Base-by-base conservation (phyloP, 495 filamentous ascomycete genomes). In the Sphaerosporella brunnea region DNA sequence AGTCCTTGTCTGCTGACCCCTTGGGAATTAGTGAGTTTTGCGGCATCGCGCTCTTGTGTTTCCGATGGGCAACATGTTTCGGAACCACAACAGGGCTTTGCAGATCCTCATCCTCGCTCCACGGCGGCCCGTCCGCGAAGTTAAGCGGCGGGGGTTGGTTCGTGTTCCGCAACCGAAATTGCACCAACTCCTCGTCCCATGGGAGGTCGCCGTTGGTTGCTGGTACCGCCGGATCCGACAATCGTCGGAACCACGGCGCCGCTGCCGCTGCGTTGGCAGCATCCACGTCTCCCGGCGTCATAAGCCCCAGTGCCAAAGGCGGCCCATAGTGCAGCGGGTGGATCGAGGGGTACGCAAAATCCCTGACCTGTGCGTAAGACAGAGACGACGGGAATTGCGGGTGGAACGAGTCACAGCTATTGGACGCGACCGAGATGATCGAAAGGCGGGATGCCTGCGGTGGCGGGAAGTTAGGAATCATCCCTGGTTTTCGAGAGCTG, bases 301-400 rank as follows among this genome's bases (percentile, higher is more conserved):
- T 86, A 50, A 80, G 72, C 24, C 78, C 78, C 15, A 75, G 77
- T n/a, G 74, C 65, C 53, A 82, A 78, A 1, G 83, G 80, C 23
- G 90, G 86, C 20, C 90, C 90, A 69, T 96, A 95, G 69, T 95
- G 88, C 55, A 93, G 66, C 11, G 84, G 86, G 59, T 96, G 83
- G 16, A 69, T 69, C 11, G 73, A 53, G 4, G 84, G 77, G 56
- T 96, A 99, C 36, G 92, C 90, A 64, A 96, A 99, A 68, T 99
- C 90, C 53, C 92, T 81, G 25, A 99, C 87, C 5, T 80, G 70
- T 38, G 88, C 73, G 59, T 95, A 95, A 5, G 82, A 64, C n/a
- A 95, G 73, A 59, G 78, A 88, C 32, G 88, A 85, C 58, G 84
- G 80, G 66, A 86, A 94, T 53, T 18, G 84, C 84, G 53, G 70